These are phyloP conservation scores for Porphyrellus cyaneotinctus DNA, from an alignment of 768 basidiomycete species.

Conservation along the genomic window DNA sequence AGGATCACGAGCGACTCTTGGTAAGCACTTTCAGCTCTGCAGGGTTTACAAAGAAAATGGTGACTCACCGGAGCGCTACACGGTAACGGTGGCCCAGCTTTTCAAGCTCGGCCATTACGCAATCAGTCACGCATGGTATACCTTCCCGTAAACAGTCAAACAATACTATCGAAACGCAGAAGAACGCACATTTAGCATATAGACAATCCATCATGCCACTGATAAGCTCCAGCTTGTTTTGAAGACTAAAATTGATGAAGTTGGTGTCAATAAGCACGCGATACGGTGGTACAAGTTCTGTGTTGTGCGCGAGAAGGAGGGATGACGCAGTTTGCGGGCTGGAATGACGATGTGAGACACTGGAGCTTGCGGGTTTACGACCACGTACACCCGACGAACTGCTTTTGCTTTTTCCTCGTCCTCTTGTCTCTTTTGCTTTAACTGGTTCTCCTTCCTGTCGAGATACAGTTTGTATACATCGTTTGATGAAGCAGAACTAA, in stretches of 20 bases:
- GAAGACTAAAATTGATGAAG: constrained; percentile 97
- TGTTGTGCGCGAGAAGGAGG: constrained; percentile 92
- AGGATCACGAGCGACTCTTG: constrained; percentile 94
- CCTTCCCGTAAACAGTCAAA: constrained; percentile 44
- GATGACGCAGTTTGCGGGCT: constrained; percentile 88
- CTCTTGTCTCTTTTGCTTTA: constrained; percentile 84
- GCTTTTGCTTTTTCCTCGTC: constrained; percentile 76
- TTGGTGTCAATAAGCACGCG: constrained; percentile 98
- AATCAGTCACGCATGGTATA: constrained; percentile 99
- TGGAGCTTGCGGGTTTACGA: not conserved
- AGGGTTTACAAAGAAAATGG: not conserved
- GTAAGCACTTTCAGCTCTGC: constrained; percentile 9
- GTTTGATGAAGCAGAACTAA: not conserved
- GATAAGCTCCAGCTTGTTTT: constrained; percentile 94
- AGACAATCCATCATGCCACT: constrained; percentile 99
- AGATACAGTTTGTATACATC: constrained; percentile 3
- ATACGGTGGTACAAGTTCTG: constrained; percentile 93
- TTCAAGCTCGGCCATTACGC: constrained; percentile 97
- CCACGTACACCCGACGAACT: constrained; percentile 71
- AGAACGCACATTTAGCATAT: constrained; percentile 85
- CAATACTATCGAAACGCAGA: not conserved
- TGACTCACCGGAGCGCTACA: constrained; percentile 80
- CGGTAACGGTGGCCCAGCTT: constrained; percentile 96
- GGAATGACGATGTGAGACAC: not conserved
- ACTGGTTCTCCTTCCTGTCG: constrained; percentile 85